Evolutionary conservation across 2,329 filamentous ascomycete genomes (phyloP), one percentile per base, ranked within the genome.

Genomic region (Zalaria obscura): DNA sequence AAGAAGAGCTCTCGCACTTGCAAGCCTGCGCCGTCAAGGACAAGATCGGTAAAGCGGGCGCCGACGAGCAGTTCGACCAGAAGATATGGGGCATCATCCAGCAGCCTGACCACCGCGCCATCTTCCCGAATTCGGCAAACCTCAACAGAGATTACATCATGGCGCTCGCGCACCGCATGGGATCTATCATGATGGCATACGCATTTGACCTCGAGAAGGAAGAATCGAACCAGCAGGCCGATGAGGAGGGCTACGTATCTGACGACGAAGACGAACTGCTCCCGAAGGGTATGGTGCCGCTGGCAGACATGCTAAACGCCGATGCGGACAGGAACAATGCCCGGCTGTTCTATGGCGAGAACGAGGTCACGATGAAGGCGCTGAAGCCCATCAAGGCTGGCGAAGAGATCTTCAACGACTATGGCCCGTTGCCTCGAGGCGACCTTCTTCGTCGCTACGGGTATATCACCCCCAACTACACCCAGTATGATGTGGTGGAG

Each of bases 261-360:
- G 66, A 68, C 45, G 63, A 65, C 18, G 64, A 68, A 46, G 66
- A 70, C 28, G 65, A 61, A n/a, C 58, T 60, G 4, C 51, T 68
- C 4, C 65, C 71, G 11, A 84, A 93, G 62, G 87, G 83, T 40
- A 91, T 94, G 84, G 82, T 94, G 0, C 86, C 87, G 1, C 74
- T 95, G 67, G 87, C 87, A 1, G 88, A 94, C 56, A 79, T 93
- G 54, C 69, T 95, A 28, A 94, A 93, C 53, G 85, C 87, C 0
- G 84, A 94, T 57, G 86, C 83, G 4, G 78, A 86, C 47, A 64
- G 66, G 48, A 91, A 91, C 59, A 93, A 94, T 50, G 82, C 76
- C 18, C 72, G 73, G 36, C 66, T 80, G 1, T 76, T 74, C 52
- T 75, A 80, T 55, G 73, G 77, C 48, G 65, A 72, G 43, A 62